Percentiles rank a stretch among this genome's conserved stretches.
Evolutionary conservation across 2,329 filamentous ascomycete genomes (phyloP).

Genomic region (Leptographium flavum): DNA sequence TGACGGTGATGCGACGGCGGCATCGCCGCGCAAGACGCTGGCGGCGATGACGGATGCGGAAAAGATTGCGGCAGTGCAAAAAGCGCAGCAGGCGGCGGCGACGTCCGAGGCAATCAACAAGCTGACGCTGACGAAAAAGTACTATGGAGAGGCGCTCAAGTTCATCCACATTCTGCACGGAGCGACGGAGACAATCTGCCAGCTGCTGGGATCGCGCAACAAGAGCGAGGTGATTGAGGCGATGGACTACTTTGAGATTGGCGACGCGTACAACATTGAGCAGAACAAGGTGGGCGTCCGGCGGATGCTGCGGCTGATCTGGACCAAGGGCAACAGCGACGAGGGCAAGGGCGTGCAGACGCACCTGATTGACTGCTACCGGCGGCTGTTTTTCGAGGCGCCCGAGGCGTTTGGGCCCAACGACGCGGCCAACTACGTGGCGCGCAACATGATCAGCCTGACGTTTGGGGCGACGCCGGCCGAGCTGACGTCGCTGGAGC

Average conservation of each 20-base stretch:
- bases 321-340: constrained; percentile 98
- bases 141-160: constrained; percentile 82
- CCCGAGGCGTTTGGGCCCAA: constrained; percentile 78
- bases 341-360: constrained; percentile 97
- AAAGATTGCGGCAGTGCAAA: constrained; percentile 56
- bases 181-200: constrained; percentile 66
- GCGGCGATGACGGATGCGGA: constrained; percentile 64
- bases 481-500: constrained; percentile 88
- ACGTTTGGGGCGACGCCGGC: constrained; percentile 92
- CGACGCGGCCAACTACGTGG: constrained; percentile 88
- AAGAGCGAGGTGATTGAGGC: constrained; percentile 98
- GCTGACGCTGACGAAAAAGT: constrained; percentile 74
- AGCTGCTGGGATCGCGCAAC: constrained; percentile 84
- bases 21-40: constrained; percentile 47
- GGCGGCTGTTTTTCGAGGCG: constrained; percentile 87
- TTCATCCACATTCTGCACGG: constrained; percentile 88
- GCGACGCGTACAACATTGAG: constrained; percentile 92
- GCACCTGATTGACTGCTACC: constrained; percentile 94
- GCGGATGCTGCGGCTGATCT: constrained; percentile 91
- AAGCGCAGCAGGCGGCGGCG: constrained; percentile 73
- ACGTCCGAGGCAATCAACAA: constrained; percentile 81
- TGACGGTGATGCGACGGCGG: too few relatives aligned
- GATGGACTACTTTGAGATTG: constrained; percentile 94
- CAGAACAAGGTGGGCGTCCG: constrained; percentile 85
- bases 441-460: constrained; percentile 96